Evolutionary conservation across 352 stramenopile species (phyloP).

Genomic region (Globisporangium cederbergense): DNA sequence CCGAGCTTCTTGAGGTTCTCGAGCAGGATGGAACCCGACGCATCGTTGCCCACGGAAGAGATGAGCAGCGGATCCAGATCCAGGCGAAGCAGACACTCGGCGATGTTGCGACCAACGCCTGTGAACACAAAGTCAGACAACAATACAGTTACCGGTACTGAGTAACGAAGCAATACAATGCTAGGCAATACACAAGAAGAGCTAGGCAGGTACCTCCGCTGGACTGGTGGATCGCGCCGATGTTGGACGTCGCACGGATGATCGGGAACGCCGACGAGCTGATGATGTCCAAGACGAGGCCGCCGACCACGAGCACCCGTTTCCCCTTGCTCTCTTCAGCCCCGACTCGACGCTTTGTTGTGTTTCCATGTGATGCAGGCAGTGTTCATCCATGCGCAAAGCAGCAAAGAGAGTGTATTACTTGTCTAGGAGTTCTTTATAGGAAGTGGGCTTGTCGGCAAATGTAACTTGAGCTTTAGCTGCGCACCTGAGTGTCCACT

Average conservation of each 20-base stretch:
- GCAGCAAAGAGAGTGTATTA: conserved; percentile 1
- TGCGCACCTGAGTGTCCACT: conserved; percentile 39
- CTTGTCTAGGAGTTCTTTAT: neutral
- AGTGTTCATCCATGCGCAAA: neutral
- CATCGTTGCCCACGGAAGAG: conserved; percentile 78
- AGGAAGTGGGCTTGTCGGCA: neutral
- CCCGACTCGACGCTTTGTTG: conserved; percentile 6
- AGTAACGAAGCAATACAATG: neutral
- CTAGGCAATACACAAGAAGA: neutral
- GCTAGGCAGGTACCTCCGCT: conserved; percentile 53
- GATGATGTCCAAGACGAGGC: conserved; percentile 86
- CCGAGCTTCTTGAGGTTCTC: conserved; percentile 58
- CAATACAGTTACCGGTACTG: neutral
- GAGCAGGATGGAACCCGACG: conserved; percentile 66
- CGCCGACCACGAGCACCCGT: conserved; percentile 82
- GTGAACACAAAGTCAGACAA: neutral
- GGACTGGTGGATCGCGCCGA: conserved; percentile 76
- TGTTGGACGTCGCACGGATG: conserved; percentile 84
- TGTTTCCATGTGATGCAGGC: conserved; percentile 12
- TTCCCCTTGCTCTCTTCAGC: conserved; percentile 13
- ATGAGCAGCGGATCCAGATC: conserved; percentile 64
- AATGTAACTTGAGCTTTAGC: conserved; percentile 10
- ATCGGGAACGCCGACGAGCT: conserved; percentile 63
- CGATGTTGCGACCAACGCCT: conserved; percentile 93
- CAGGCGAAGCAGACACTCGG: conserved; percentile 82